Conservation (phyloP, 768 basidiomycete genomes). For the Clathrus columnatus region DNA sequence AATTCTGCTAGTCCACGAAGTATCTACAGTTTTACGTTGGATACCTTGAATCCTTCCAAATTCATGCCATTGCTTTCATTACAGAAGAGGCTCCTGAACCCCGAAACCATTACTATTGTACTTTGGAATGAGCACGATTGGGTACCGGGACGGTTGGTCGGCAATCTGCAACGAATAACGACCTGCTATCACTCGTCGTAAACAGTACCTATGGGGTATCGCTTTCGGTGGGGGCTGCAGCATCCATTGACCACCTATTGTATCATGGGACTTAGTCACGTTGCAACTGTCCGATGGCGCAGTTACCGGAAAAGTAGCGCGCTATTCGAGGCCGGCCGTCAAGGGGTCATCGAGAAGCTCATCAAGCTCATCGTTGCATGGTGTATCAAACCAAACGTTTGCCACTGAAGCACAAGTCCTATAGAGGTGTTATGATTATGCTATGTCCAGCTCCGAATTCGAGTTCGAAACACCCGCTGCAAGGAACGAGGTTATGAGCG, state of each 20-base stretch:
- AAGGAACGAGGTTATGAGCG: slow-evolving; percentile 93
- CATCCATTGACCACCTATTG: slow-evolving; percentile 97
- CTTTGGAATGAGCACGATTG: slow-evolving; percentile 98
- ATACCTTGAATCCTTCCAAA: slow-evolving; percentile 69
- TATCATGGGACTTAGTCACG: slow-evolving; percentile 95
- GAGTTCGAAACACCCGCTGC: slow-evolving; percentile 96
- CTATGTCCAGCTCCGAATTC: slow-evolving; percentile 96
- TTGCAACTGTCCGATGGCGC: slow-evolving; percentile 99
- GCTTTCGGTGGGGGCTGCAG: slow-evolving; percentile 97
- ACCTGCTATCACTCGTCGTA: slow-evolving; percentile 91
- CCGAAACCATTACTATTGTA: slow-evolving; percentile 99
- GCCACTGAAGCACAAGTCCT: slow-evolving; percentile 98
- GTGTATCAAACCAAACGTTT: slow-evolving; percentile 99
- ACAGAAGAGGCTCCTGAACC: slow-evolving; percentile 98
- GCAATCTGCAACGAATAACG: slow-evolving; percentile 99
- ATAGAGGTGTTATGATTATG: too few relatives aligned
- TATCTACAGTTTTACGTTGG: slow-evolving; percentile 90
- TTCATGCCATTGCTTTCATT: slow-evolving; percentile 80
- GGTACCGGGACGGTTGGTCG: slow-evolving; percentile 94
- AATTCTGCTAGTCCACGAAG: slow-evolving; percentile 95
- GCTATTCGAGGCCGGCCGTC: slow-evolving; percentile 97
- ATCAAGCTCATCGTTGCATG: slow-evolving; percentile 99
- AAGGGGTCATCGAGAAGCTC: slow-evolving; percentile 90
- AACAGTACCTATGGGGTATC: slow-evolving; percentile 99
- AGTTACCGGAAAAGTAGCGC: slow-evolving; percentile 96